phyloP scores from a whole-genome alignment of 768 basidiomycete genomes.

The Podaxis rugospora region DNA sequence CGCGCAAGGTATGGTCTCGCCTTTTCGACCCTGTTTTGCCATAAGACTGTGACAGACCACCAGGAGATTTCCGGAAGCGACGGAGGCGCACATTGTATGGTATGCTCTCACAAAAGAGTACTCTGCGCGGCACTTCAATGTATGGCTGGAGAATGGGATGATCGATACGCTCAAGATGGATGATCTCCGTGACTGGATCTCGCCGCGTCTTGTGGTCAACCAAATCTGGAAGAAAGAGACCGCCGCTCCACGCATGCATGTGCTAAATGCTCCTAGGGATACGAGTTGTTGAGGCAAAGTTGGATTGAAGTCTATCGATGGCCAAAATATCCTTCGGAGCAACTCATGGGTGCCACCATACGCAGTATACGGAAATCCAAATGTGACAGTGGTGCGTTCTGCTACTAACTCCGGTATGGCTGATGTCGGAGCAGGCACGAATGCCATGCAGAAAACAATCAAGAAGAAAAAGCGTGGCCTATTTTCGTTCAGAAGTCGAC shows the following conservation, averaged over 20 bases:
- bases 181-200: background rate
- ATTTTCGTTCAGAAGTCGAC: constrained; percentile 3
- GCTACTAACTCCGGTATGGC: constrained; percentile 6
- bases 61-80: background rate
- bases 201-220: background rate
- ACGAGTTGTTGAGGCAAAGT: background rate
- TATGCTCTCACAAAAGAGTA: background rate
- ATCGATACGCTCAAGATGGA: background rate
- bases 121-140: background rate
- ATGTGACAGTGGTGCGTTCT: background rate
- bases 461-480: constrained; percentile 7
- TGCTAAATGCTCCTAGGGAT: background rate
- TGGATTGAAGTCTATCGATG: background rate
- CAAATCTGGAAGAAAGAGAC: background rate
- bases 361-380: background rate
- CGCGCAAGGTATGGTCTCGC: background rate
- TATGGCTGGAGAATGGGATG: background rate
- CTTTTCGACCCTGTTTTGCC: background rate
- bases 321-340: background rate
- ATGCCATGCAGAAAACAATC: background rate
- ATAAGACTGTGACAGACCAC: background rate
- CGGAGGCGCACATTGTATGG: background rate
- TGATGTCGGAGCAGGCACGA: constrained; percentile 7
- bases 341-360: background rate
- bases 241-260: background rate